These are phyloP conservation scores for Nectriaceae sp. DNA, from an alignment of 2,329 filamentous ascomycete species.

Conservation along the genomic window DNA sequence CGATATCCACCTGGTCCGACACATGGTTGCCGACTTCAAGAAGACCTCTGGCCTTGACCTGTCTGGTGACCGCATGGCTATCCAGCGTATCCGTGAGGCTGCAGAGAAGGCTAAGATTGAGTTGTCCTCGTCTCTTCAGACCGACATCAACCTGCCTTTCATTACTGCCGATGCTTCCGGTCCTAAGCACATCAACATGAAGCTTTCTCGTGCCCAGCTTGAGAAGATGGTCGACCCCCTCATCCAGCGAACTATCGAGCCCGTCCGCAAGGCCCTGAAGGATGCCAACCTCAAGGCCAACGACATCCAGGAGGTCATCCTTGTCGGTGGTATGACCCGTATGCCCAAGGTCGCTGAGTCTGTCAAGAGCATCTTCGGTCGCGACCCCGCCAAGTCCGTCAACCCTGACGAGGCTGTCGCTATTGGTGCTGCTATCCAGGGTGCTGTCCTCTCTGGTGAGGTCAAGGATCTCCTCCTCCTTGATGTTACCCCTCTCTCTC, in stretches of 20 bases:
- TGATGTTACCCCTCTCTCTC: slow-evolving; percentile 92
- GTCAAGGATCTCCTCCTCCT: slow-evolving; percentile 95
- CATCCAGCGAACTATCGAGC: slow-evolving; percentile 83
- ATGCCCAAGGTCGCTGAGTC: slow-evolving; percentile 98
- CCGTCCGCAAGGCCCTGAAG: slow-evolving; percentile 95
- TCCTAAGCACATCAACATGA: slow-evolving; percentile 97
- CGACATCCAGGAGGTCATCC: slow-evolving; percentile 96
- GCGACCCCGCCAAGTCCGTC: slow-evolving; percentile 95
- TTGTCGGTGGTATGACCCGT: slow-evolving; percentile 98
- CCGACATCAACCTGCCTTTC: slow-evolving; percentile 98
- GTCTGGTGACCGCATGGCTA: slow-evolving; percentile 91
- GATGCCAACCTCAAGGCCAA: slow-evolving; percentile 88
- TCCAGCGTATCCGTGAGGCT: slow-evolving; percentile 97
- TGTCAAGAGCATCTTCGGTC: slow-evolving; percentile 95
- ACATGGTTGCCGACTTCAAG: slow-evolving; percentile 96
- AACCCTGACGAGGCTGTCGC: slow-evolving; percentile 98
- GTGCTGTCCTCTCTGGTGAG: slow-evolving; percentile 93
- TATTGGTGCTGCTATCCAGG: slow-evolving; percentile 96
- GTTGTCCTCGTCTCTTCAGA: slow-evolving; percentile 91
- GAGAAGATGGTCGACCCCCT: slow-evolving; percentile 91
- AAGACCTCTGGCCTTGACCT: slow-evolving; percentile 91
- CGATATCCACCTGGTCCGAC: slow-evolving; percentile 90
- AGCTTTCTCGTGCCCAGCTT: slow-evolving; percentile 89
- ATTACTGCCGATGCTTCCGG: slow-evolving; percentile 95
- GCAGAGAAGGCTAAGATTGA: slow-evolving; percentile 99